phyloP scores from a whole-genome alignment of 345 rosid genomes.

The Aquilaria yunnanensis region DNA sequence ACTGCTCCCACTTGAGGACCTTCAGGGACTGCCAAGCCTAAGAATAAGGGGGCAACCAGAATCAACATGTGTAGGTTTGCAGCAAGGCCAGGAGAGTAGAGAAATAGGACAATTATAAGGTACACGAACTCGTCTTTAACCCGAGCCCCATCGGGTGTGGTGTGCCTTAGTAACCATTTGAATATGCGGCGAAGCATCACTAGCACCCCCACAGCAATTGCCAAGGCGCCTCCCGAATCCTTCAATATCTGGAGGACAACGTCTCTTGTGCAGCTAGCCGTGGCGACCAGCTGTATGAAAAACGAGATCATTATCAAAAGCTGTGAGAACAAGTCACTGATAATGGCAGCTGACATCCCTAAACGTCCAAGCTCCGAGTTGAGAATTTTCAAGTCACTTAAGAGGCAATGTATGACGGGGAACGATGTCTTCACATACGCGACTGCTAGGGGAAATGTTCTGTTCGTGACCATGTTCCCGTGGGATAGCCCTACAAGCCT shows the following conservation, averaged over 20 bases:
- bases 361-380: slow-evolving; percentile 46
- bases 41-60: slow-evolving; percentile 30
- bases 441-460: too few relatives aligned
- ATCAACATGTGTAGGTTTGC: slow-evolving; percentile 15
- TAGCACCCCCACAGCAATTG: slow-evolving; percentile 1
- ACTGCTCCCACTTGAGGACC: slow-evolving; percentile 53
- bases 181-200: slow-evolving; percentile 23
- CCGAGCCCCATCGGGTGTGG: slow-evolving; percentile 30
- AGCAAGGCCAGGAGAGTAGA: slow-evolving; percentile 16
- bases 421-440: slow-evolving; percentile 27
- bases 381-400: slow-evolving; percentile 36
- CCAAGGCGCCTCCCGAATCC: background rate
- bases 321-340: slow-evolving; percentile 19
- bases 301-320: background rate
- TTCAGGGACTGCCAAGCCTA: slow-evolving; percentile 41
- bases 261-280: background rate
- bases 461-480: too few relatives aligned
- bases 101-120: slow-evolving; percentile 21
- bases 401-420: slow-evolving; percentile 35
- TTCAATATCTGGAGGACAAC: too few relatives aligned
- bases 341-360: slow-evolving; percentile 30
- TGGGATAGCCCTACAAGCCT: too few relatives aligned
- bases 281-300: too few relatives aligned
- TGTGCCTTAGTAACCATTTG: slow-evolving; percentile 15
- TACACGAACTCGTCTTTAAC: slow-evolving; percentile 23